Conservation (phyloP, 2,329 filamentous ascomycete genomes). For the Claviceps africana region DNA sequence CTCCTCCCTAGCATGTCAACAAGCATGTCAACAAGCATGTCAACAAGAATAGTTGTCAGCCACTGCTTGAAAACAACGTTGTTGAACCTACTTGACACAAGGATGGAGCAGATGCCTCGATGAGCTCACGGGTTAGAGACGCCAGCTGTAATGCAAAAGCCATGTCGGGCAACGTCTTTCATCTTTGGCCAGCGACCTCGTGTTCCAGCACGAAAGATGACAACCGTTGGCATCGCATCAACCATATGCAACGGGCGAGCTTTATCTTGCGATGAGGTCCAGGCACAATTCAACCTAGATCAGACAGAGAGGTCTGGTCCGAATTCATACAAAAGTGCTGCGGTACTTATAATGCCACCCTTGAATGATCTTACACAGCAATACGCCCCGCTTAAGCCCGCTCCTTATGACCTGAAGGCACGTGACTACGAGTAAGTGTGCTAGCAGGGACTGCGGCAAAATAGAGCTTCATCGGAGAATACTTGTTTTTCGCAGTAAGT, state of each 20-base stretch:
- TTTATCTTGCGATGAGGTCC: background rate
- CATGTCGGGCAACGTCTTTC: constrained; percentile 35
- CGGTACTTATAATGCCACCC: no score
- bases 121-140: constrained; percentile 55
- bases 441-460: no score
- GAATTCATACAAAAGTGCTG: no score
- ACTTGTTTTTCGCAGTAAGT: no score
- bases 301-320: no score
- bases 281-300: background rate
- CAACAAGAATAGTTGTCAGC: background rate
- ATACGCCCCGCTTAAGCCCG: no score
- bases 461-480: no score
- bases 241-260: background rate
- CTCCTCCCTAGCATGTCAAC: background rate
- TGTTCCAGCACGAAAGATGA: background rate
- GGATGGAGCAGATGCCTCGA: constrained; percentile 47
- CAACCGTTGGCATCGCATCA: background rate
- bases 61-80: constrained; percentile 7
- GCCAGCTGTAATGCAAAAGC: constrained; percentile 53
- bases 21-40: no score
- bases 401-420: no score
- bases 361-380: no score
- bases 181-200: constrained; percentile 1
- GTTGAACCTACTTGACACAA: constrained; percentile 31
- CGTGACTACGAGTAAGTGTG: no score